Conservation (phyloP, 257 asterid species). For the Solanum ossicruentum region DNA sequence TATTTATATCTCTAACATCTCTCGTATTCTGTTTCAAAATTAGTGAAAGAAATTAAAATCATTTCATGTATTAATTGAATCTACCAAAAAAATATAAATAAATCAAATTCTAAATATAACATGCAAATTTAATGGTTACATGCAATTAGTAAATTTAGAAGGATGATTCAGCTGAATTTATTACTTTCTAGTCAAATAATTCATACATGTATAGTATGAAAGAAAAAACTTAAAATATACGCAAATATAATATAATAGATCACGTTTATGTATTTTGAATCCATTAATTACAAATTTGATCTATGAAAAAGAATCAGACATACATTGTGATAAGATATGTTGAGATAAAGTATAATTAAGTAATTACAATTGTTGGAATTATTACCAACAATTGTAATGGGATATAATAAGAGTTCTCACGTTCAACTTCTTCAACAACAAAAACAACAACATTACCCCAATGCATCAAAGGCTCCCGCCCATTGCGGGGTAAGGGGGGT, state of each 20-base stretch:
- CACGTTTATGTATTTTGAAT: background rate
- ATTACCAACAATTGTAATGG: background rate
- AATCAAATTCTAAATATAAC: background rate
- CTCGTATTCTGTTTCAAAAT: constrained; percentile 13
- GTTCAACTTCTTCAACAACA: no score
- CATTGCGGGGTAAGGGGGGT: no score
- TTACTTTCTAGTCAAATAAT: background rate
- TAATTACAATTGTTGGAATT: background rate
- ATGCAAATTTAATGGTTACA: background rate
- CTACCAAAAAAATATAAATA: background rate
- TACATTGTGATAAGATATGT: background rate
- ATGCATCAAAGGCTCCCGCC: no score
- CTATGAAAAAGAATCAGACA: background rate
- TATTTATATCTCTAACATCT: constrained; percentile 18
- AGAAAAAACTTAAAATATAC: background rate
- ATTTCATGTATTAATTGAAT: background rate
- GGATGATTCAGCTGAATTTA: background rate
- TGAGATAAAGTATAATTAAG: background rate
- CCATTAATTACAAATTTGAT: background rate
- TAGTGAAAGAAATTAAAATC: background rate
- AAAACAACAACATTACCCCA: no score
- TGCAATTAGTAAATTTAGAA: background rate
- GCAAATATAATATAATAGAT: background rate
- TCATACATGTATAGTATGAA: background rate
- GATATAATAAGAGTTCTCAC: background rate